Conservation (phyloP, 2,329 filamentous ascomycete genomes). For the Ceratocystis harringtonii region DNA sequence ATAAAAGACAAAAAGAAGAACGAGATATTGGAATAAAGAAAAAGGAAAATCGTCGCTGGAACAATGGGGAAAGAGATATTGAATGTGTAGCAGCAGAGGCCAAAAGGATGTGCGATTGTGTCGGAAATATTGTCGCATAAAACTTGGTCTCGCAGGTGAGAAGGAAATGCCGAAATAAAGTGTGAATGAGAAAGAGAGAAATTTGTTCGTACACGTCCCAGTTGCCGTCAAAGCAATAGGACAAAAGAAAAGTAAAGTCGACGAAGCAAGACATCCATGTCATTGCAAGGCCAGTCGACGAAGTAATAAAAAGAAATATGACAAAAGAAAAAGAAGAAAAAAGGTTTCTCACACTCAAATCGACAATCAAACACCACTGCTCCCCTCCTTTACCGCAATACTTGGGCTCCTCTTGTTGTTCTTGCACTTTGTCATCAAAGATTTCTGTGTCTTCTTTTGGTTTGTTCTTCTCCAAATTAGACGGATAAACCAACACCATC, state of each 20-base stretch:
- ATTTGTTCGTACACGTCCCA: background rate
- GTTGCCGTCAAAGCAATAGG: background rate
- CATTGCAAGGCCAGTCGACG: background rate
- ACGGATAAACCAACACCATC: background rate
- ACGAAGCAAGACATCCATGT: background rate
- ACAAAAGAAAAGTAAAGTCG: background rate
- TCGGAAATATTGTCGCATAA: background rate
- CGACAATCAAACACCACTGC: too few relatives aligned
- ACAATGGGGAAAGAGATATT: conserved; percentile 4
- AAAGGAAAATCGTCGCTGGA: conserved; percentile 1
- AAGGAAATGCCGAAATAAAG: background rate
- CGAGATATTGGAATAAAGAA: conserved; percentile 2
- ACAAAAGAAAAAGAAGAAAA: conserved; percentile 2
- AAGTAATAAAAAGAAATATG: background rate
- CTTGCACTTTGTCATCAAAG: background rate
- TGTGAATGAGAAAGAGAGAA: background rate
- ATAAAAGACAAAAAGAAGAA: conserved; percentile 7
- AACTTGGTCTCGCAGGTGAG: background rate
- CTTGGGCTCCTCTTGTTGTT: background rate
- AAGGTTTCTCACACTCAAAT: background rate
- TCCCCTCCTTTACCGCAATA: background rate
- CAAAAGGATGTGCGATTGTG: background rate
- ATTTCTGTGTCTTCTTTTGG: background rate
- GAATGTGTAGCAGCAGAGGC: background rate
- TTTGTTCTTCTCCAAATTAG: background rate